Conservation (phyloP, 805 yeast genomes). For the Lachancea sp. region DNA sequence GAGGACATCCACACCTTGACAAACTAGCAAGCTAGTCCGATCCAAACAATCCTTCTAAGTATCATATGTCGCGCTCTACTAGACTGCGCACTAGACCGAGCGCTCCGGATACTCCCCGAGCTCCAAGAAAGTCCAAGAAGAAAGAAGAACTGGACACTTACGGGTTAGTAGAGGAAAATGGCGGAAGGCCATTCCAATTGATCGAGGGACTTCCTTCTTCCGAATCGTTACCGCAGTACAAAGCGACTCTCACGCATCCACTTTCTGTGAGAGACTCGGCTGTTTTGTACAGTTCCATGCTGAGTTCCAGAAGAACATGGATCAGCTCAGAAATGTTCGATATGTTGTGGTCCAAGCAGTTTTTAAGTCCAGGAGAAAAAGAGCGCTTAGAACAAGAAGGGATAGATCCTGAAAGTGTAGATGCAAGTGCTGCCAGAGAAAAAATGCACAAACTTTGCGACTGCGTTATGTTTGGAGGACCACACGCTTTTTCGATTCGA, state of each 20-base stretch:
- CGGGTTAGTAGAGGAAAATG: slow-evolving; percentile 11
- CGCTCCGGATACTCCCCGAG: slow-evolving; percentile 11
- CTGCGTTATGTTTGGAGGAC: slow-evolving; percentile 65
- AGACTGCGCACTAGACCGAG: slow-evolving; percentile 6
- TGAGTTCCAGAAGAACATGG: slow-evolving; percentile 68
- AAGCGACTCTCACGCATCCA: slow-evolving; percentile 55
- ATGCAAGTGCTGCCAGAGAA: slow-evolving; percentile 49
- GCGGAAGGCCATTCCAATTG: slow-evolving; percentile 52
- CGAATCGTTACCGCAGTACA: slow-evolving; percentile 45
- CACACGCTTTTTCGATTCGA: slow-evolving; percentile 72
- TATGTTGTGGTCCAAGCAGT: slow-evolving; percentile 71
- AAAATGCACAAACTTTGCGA: slow-evolving; percentile 86
- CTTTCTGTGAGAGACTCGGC: slow-evolving; percentile 68
- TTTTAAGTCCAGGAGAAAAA: slow-evolving; percentile 35
- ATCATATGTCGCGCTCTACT: slow-evolving; percentile 5
- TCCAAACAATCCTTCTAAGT: no score
- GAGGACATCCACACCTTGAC: no score
- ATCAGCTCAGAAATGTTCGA: slow-evolving; percentile 62
- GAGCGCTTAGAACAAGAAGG: slow-evolving; percentile 11
- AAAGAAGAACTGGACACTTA: slow-evolving; percentile 23
- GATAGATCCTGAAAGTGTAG: slow-evolving; percentile 12
- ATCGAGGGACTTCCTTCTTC: slow-evolving; percentile 66
- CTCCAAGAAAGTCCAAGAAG: slow-evolving; percentile 20
- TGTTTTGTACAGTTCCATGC: slow-evolving; percentile 60
- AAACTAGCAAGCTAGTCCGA: no score